Percentiles rank a stretch among this genome's conserved stretches.
These are phyloP conservation scores for Linnemannia exigua DNA, from an alignment of 192 early-diverging fungal genomes.

Conservation along the genomic window DNA sequence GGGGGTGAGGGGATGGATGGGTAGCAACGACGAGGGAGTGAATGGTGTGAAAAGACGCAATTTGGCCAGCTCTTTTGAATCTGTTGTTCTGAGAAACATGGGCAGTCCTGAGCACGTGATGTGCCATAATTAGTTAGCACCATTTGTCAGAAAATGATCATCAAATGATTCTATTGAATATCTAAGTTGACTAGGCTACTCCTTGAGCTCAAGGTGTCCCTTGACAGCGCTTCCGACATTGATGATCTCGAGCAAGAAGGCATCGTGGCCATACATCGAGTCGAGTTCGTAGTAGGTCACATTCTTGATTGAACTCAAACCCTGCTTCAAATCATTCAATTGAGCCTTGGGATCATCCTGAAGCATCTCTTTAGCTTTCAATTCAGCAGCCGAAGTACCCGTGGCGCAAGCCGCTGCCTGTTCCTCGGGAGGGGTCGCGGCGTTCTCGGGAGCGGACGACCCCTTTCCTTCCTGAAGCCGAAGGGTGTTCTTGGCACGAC, in stretches of 20 bases:
- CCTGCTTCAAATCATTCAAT: slow-evolving; percentile 77
- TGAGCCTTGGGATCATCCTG: slow-evolving; percentile 62
- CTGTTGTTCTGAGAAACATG: slow-evolving; percentile 1
- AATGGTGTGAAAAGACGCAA: not conserved
- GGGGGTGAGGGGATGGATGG: not conserved
- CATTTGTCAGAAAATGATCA: no score
- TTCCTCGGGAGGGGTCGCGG: slow-evolving; percentile 31
- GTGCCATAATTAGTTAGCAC: not conserved
- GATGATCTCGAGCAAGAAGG: slow-evolving; percentile 92
- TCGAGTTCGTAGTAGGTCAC: slow-evolving; percentile 99
- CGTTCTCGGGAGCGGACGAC: slow-evolving; percentile 41
- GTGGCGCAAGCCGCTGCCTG: slow-evolving; percentile 23
- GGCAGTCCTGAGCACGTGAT: not conserved
- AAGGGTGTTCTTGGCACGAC: slow-evolving; percentile 58
- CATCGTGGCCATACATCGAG: slow-evolving; percentile 97
- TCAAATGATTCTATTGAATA: not conserved
- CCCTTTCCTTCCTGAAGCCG: slow-evolving; percentile 38
- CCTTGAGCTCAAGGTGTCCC: slow-evolving; percentile 81
- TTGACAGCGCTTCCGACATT: slow-evolving; percentile 96
- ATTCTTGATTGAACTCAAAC: slow-evolving; percentile 72
- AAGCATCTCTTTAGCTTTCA: slow-evolving; percentile 17
- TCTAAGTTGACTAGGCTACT: slow-evolving; percentile 17
- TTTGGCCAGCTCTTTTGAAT: not conserved
- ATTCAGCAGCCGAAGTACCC: not conserved
- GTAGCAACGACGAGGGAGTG: not conserved